These are phyloP conservation scores for Chaetomium strumarium DNA, from an alignment of 2,329 filamentous ascomycete genomes.

Conservation along the genomic window DNA sequence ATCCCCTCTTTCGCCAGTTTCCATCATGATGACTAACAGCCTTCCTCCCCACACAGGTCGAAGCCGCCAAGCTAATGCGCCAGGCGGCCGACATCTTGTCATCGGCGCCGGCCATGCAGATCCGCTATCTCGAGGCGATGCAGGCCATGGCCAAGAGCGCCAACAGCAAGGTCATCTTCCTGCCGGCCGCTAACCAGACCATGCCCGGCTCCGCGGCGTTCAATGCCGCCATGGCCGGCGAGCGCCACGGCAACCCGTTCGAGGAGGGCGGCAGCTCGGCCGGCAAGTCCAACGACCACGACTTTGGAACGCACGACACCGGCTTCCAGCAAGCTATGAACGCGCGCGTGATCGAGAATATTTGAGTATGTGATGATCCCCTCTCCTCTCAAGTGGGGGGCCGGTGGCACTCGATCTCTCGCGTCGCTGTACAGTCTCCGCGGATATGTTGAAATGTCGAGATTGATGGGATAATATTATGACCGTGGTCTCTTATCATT, in stretches of 20 bases:
- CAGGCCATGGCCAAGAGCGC: conserved; percentile 95
- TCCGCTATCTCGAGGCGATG: conserved; percentile 97
- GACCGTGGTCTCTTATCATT: no score
- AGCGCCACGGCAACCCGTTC: conserved; percentile 26
- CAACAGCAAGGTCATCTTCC: conserved; percentile 81
- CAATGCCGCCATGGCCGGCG: conserved; percentile 37
- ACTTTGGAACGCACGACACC: conserved; percentile 48
- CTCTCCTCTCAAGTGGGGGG: neutral
- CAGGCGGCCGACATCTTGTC: conserved; percentile 91
- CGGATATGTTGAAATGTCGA: no score
- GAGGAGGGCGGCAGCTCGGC: conserved; percentile 41
- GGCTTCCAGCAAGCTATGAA: conserved; percentile 79
- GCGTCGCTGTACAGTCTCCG: no score
- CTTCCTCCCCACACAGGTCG: conserved; percentile 48
- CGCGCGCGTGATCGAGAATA: conserved; percentile 76
- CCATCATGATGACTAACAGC: neutral
- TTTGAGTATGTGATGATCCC: conserved; percentile 52
- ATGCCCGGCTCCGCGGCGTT: conserved; percentile 41
- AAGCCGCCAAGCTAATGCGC: conserved; percentile 88
- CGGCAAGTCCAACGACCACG: conserved; percentile 22
- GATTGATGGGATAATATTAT: no score
- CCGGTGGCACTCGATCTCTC: neutral
- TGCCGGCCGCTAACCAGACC: conserved; percentile 61
- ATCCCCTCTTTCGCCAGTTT: neutral
- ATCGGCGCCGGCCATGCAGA: conserved; percentile 94